Evolutionary conservation across 1,284 basidiomycete species (phyloP), one percentile per base, ranked within the genome.

Genomic region (Cryptococcus sp.): DNA sequence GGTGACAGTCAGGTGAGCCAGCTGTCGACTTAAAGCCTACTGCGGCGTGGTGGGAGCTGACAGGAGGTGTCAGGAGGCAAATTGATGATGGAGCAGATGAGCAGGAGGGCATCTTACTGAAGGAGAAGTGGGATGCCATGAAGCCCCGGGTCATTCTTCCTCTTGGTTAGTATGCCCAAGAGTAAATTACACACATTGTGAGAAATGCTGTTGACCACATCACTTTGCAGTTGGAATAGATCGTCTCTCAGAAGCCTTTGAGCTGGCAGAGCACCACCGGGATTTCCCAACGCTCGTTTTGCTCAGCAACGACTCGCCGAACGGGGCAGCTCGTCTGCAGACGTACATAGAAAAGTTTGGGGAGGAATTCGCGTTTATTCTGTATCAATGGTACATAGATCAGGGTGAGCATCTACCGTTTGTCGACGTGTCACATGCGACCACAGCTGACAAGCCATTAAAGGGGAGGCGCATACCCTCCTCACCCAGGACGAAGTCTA

Each of bases 221-320:
- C n/a, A 21, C 3, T n/a, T 37, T 49, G 11, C 56, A 88, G 86
- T 85, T n/a, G 81, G 80, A 51, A 84, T 85, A 55, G 87, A 86
- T 4, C 82, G 87, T 61, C 81, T 82, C 8, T 80, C 83, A 37
- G 78, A 85, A 49, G 91, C 91, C 0, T 93, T 91, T 72, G 74
- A 79, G 7, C 82, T 96, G 1, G 91, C 92, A 2, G 91, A 95
- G 67, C 81, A 87, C 62, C 92, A 93, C 71, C 81, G 81, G 23
- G 92, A 96, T 73, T 96, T 89, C 78, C 79, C 82, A 13, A 89
- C 85, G 38, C 82, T 97, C 9, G 90, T 88, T 20, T 84, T 87
- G 43, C 81, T 97, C 4, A 92, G 89, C 74, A 84, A 91, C 70
- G 83, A 69, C 55, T 72, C 59, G 20, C 18, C 35, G 12, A 45